phyloP scores from a whole-genome alignment of 371 early-diverging fungal species.

The Mortierella sp. region DNA sequence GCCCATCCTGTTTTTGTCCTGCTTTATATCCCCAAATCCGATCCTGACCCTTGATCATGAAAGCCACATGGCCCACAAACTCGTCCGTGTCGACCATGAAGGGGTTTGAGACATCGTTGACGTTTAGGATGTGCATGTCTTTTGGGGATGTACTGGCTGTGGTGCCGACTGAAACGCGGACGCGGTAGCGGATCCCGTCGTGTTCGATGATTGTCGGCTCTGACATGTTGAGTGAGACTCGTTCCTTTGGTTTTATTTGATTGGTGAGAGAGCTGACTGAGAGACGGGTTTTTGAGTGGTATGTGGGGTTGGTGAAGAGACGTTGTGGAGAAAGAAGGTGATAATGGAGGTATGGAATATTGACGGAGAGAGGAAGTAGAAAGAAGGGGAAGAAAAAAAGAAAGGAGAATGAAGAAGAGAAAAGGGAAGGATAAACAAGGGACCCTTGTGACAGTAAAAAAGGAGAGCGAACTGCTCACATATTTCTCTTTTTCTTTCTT shows the following conservation, averaged over 20 bases:
- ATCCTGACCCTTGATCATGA: constrained; percentile 68
- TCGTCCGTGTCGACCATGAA: constrained; percentile 71
- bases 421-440: not conserved
- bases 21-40: constrained; percentile 64
- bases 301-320: not conserved
- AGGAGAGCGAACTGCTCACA: not conserved
- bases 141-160: constrained; percentile 15
- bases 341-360: not conserved
- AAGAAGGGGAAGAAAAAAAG: not conserved
- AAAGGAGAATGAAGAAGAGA: not conserved
- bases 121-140: constrained; percentile 50
- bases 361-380: not conserved
- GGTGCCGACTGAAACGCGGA: constrained; percentile 38
- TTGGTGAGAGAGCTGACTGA: not conserved
- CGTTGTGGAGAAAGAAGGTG: not conserved
- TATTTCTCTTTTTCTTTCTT: too few relatives aligned
- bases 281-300: not conserved
- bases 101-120: constrained; percentile 80
- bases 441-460: not conserved
- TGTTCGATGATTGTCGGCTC: constrained; percentile 20
- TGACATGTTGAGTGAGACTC: not conserved
- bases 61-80: constrained; percentile 76
- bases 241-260: not conserved
- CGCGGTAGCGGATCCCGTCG: constrained; percentile 25
- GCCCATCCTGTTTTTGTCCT: constrained; percentile 60